These are phyloP conservation scores for Sugiyamaella chiloensis DNA, from an alignment of 805 yeast species.

Conservation along the genomic window DNA sequence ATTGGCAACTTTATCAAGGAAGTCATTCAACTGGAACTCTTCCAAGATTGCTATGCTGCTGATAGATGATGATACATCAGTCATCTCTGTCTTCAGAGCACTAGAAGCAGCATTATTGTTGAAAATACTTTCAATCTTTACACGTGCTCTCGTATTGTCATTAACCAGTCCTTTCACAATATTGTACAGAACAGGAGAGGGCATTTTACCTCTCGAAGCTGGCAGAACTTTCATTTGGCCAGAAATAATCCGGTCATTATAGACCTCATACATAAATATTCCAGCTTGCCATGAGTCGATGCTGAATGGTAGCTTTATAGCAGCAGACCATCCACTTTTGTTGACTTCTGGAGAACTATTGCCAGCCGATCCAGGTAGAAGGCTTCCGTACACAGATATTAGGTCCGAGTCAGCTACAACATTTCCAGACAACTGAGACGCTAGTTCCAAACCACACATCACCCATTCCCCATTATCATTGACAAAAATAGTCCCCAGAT, in stretches of 20 bases:
- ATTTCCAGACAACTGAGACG: slow-evolving; percentile 49
- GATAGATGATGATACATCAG: slow-evolving; percentile 51
- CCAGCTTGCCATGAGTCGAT: slow-evolving; percentile 69
- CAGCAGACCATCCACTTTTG: slow-evolving; percentile 43
- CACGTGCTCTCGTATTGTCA: slow-evolving; percentile 17
- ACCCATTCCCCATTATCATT: slow-evolving; percentile 78
- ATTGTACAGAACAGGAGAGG: slow-evolving; percentile 16
- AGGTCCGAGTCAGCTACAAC: slow-evolving; percentile 24
- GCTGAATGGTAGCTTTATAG: slow-evolving; percentile 27
- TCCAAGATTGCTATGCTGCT: slow-evolving; percentile 53
- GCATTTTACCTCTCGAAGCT: slow-evolving; percentile 13
- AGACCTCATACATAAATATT: slow-evolving; percentile 47
- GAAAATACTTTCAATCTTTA: slow-evolving; percentile 17
- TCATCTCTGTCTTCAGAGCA: slow-evolving; percentile 42
- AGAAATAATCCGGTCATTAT: slow-evolving; percentile 31
- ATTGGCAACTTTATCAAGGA: slow-evolving; percentile 39
- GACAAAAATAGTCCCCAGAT: slow-evolving; percentile 57
- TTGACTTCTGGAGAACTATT: slow-evolving; percentile 54
- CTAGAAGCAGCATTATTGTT: slow-evolving; percentile 21
- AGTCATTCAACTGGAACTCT: slow-evolving; percentile 50
- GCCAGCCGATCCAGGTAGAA: slow-evolving; percentile 34
- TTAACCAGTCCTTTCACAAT: slow-evolving; percentile 15
- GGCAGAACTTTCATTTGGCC: slow-evolving; percentile 5
- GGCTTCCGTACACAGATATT: slow-evolving; percentile 36
- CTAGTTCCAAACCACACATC: slow-evolving; percentile 74